Evolutionary conservation across 257 asterid genomes (phyloP), one percentile per base, ranked within the genome.

Genomic region (Fraxinus anomala): DNA sequence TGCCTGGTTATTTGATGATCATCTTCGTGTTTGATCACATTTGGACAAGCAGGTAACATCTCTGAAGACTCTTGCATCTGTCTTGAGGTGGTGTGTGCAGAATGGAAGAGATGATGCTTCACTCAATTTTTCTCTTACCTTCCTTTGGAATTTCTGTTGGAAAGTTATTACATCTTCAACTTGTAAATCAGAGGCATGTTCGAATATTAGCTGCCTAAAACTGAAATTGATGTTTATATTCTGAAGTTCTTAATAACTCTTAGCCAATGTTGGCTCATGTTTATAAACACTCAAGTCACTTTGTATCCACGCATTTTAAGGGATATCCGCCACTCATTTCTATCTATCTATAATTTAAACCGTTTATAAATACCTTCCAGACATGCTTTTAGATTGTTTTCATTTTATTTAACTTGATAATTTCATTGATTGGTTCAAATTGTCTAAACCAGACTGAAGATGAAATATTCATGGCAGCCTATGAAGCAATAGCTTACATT

Each of bases 81-180:
- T 87, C 79, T 80, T 81, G 81, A 83, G 92, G 76, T 91, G 97
- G 97, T 86, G 89, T 65, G 82, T 79, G 10, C 91, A 87, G 81
- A 83, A 80, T 69, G 83, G 81, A 80, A 76, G 80, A 21, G 87
- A 84, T 78, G 79, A 84, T 76, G 81, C 71, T 78, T 78, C 79
- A 71, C 72, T 86, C 78, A 82, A 83, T 54, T 83, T 88, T 84
- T 86, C 91, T 79, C 78, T 86, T 78, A 75, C 84, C 59, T 90
- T 86, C 74, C 95, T 92, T 78, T 92, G 97, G 99, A 85, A 83
- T 76, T 87, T 88, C 89, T 92, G 92, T 82, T 91, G 91, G 95
- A 90, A 90, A 89, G 81, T 81, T 28, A 87, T 88, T 68, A 85
- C 83, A 78, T 66, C 89, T 85, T 81, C 89, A 74, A 77, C 87